Evolutionary conservation across 2,329 filamentous ascomycete genomes (phyloP).

Genomic region (Aspergillus sp.): DNA sequence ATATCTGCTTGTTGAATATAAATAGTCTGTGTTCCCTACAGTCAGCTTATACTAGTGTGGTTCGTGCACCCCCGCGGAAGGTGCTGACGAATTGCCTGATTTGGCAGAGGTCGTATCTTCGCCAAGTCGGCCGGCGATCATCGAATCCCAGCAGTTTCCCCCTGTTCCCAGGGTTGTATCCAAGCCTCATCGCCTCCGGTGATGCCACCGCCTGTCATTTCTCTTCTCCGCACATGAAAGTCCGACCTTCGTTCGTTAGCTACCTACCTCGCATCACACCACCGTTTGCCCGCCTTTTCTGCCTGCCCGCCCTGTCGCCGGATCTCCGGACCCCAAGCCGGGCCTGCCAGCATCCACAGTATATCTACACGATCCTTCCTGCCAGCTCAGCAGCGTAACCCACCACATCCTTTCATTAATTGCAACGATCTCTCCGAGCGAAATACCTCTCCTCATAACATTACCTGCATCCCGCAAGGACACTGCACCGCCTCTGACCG

Average conservation of each 20-base stretch:
- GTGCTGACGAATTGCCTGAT: slow-evolving; percentile 21
- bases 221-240: not conserved
- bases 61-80: not conserved
- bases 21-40: not conserved
- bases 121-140: slow-evolving; percentile 6
- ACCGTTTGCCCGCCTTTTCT: not conserved
- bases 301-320: not conserved
- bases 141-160: slow-evolving; percentile 4
- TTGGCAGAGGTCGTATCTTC: slow-evolving; percentile 6
- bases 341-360: not conserved
- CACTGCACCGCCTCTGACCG: not conserved
- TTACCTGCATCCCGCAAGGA: not conserved
- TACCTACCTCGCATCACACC: not conserved
- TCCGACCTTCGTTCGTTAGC: not conserved
- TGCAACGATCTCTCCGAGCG: not conserved
- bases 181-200: not conserved
- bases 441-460: not conserved
- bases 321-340: not conserved
- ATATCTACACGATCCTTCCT: not conserved
- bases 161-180: not conserved
- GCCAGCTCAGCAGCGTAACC: not conserved
- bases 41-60: not conserved
- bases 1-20: not conserved
- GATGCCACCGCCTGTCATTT: not conserved
- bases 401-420: not conserved